Conservation (phyloP, 1,284 basidiomycete species). For the Sporisorium scitamineum region DNA sequence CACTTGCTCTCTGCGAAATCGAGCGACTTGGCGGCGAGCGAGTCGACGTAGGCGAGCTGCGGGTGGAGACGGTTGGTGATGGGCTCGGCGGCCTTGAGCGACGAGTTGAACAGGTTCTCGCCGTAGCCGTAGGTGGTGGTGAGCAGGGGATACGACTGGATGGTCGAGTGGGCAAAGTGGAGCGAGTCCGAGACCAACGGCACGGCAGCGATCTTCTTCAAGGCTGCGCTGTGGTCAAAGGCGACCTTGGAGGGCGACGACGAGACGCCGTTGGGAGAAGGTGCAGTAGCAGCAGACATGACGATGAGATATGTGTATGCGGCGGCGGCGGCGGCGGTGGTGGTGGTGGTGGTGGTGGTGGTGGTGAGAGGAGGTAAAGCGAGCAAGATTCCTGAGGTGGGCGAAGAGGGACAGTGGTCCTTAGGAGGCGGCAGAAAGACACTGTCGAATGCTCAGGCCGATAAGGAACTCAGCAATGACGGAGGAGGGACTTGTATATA, state of each 20-base stretch:
- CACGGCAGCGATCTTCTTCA: constrained; percentile 56
- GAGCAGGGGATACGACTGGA: constrained; percentile 59
- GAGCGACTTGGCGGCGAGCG: constrained; percentile 59
- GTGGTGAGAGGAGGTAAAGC: too few relatives aligned
- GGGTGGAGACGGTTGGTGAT: constrained; percentile 58
- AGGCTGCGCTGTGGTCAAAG: constrained; percentile 52
- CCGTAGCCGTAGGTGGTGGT: constrained; percentile 58
- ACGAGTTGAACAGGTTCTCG: constrained; percentile 52
- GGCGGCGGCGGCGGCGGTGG: constrained; percentile 3
- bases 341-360: constrained; percentile 5
- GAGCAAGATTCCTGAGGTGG: background rate
- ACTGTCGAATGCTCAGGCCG: background rate
- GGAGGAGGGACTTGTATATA: constrained; percentile 7
- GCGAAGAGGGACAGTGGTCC: background rate
- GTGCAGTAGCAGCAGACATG: constrained; percentile 54
- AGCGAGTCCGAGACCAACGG: constrained; percentile 64
- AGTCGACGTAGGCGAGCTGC: constrained; percentile 64
- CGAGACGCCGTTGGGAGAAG: constrained; percentile 37
- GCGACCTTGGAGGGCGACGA: constrained; percentile 45
- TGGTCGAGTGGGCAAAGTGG: constrained; percentile 57
- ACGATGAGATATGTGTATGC: background rate
- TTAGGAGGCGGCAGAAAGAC: background rate
- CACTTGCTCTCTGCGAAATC: constrained; percentile 65
- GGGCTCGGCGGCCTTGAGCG: constrained; percentile 59
- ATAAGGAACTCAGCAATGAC: background rate